These are phyloP conservation scores for Phytophthora litchii DNA, from an alignment of 352 stramenopile genomes.

Conservation along the genomic window DNA sequence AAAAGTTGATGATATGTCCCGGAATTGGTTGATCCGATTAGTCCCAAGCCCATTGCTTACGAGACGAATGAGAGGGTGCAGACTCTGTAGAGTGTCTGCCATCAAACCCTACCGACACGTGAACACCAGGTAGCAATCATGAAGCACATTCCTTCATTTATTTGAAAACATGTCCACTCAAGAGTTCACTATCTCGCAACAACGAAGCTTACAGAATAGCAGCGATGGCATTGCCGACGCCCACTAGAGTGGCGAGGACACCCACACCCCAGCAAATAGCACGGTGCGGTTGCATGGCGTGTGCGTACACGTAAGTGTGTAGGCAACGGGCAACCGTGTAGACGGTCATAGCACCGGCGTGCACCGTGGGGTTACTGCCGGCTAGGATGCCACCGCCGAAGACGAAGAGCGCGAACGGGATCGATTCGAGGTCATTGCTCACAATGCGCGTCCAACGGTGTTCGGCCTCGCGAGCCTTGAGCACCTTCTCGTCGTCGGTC, in stretches of 20 bases:
- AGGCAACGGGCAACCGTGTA: slow-evolving; percentile 49
- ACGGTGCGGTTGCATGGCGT: slow-evolving; percentile 53
- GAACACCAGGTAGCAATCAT: slow-evolving; percentile 1
- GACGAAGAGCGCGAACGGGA: slow-evolving; percentile 58
- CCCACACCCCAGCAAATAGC: slow-evolving; percentile 36
- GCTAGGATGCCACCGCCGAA: slow-evolving; percentile 50
- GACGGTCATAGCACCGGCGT: slow-evolving; percentile 40
- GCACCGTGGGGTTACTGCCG: slow-evolving; percentile 37
- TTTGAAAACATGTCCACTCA: slow-evolving; percentile 7
- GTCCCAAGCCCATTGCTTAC: slow-evolving; percentile 7
- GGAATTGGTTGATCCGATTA: slow-evolving; percentile 1
- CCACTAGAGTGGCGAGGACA: slow-evolving; percentile 38
- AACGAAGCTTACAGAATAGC: slow-evolving; percentile 24
- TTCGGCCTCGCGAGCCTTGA: slow-evolving; percentile 39
- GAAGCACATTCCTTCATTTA: not conserved
- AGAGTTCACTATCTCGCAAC: not conserved
- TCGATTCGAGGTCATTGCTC: slow-evolving; percentile 62
- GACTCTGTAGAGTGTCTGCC: not conserved
- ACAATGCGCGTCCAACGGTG: slow-evolving; percentile 60
- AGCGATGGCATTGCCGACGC: slow-evolving; percentile 38
- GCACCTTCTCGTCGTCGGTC: slow-evolving; percentile 39
- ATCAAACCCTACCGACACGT: not conserved
- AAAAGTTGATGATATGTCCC: slow-evolving; percentile 9
- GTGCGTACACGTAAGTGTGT: slow-evolving; percentile 54
- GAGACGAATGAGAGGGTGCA: not conserved